Base-by-base conservation (phyloP, 2,329 filamentous ascomycete genomes). In the Cladophialophora psammophila region DNA sequence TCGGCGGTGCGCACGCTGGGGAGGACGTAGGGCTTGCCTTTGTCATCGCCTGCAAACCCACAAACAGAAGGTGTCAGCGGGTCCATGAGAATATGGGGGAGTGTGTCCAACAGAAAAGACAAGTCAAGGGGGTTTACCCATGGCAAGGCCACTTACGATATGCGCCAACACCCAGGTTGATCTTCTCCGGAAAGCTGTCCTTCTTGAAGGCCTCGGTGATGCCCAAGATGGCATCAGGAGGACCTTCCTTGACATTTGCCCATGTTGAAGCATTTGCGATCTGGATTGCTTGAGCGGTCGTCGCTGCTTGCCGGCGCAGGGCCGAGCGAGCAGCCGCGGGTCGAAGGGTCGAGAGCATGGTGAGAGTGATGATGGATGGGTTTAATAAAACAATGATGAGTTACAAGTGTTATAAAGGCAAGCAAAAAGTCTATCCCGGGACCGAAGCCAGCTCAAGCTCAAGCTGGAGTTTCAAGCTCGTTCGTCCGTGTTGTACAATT, bases 161-260 rank as follows among this genome's bases (percentile, higher is more conserved):
- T 78, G 95, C 95, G 77, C 95, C 95, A 74, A 98, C 95, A 84
- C 94, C 95, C 69, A 99, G 85, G 85, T 98, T 98, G 86, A 99
- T 98, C 89, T 98, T 99, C 85, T 97, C 89, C 71, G 88, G 84
- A 82, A 96, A 94, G 76, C 85, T 87, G 80, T 99, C 95, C 81
- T 94, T 94, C 87, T 98, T 99, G 91, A 95, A 99, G 69, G 95
- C 95, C 85, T 99, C 95, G 71, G 95, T 98, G 83, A 99, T 83
- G 76, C 83, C 82, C 69, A 83, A 77, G 72, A 83, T 83, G 35
- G 81, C 82, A 75, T 80, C 78, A 78, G 94, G 94, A 87, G 94
- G 94, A 72, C 94, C 94, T 83, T 97, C 92, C 73, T 92, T 90
- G 64, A 98, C 93, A 76, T 91, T 91, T 77, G 92, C 88, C 94